Percentiles rank a stretch among this genome's conserved stretches.
These are phyloP conservation scores for Oenanthe javanica DNA, from an alignment of 140 eudicot genomes.

Conservation along the genomic window DNA sequence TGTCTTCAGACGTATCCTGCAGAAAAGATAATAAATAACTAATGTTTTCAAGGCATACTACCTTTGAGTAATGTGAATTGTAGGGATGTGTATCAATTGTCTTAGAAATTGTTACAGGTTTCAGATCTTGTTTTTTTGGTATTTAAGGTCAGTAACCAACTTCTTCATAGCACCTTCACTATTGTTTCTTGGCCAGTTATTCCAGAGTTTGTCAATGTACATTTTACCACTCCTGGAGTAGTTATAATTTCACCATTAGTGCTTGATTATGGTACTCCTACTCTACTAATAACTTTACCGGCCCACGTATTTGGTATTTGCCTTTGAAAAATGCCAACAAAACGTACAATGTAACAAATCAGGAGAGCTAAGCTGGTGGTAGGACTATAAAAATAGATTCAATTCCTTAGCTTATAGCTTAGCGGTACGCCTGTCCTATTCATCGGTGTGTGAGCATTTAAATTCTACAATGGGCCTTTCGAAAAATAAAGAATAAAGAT, in stretches of 20 bases:
- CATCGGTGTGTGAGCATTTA: not conserved
- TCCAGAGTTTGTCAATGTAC: not conserved
- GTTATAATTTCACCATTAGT: not conserved
- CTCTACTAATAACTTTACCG: not conserved
- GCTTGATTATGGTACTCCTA: not conserved
- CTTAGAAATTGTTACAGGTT: not conserved
- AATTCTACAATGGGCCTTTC: not conserved
- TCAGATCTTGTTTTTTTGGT: not conserved
- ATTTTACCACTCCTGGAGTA: not conserved
- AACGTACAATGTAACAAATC: no score
- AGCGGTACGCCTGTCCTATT: not conserved
- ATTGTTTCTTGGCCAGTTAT: not conserved
- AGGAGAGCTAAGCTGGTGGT: no score
- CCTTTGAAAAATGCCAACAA: no score
- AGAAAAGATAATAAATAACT: no score
- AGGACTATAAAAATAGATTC: not conserved
- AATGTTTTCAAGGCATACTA: no score
- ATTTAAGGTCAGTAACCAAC: not conserved
- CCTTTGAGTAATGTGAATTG: not conserved
- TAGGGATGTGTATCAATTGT: not conserved
- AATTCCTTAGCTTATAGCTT: not conserved
- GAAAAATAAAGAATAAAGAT: not conserved
- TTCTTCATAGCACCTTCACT: not conserved
- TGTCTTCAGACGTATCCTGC: not conserved
- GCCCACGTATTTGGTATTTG: no score